Evolutionary conservation across 768 basidiomycete genomes (phyloP).

Genomic region (Holtermanniella nyarrowii): DNA sequence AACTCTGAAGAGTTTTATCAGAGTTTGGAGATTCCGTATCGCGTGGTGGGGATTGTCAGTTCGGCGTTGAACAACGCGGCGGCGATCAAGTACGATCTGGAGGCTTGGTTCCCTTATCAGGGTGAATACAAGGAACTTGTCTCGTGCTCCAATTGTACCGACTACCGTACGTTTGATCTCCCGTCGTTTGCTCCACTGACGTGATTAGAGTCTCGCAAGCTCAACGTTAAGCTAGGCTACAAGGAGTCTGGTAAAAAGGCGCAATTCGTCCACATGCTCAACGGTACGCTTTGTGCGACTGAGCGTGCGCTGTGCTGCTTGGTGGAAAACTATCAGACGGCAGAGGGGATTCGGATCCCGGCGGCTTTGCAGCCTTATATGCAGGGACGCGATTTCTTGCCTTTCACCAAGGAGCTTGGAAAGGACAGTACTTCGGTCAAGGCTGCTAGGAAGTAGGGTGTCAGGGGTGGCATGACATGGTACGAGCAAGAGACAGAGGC

Average conservation of each 20-base stretch:
- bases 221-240: constrained; percentile 88
- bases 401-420: constrained; percentile 42
- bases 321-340: constrained; percentile 97
- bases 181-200: neutral
- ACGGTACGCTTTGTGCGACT: constrained; percentile 90
- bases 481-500: neutral
- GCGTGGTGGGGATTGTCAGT: constrained; percentile 87
- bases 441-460: constrained; percentile 28
- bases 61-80: constrained; percentile 95
- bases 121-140: constrained; percentile 93
- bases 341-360: constrained; percentile 81
- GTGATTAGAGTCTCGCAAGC: constrained; percentile 67
- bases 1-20: constrained; percentile 93
- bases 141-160: constrained; percentile 95
- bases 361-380: constrained; percentile 87
- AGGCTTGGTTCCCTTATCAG: constrained; percentile 99
- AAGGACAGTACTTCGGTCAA: constrained; percentile 37
- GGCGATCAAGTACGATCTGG: constrained; percentile 91
- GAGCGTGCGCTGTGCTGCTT: constrained; percentile 92
- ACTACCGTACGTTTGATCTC: constrained; percentile 68
- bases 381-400: constrained; percentile 62
- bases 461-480: neutral
- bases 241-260: constrained; percentile 85
- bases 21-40: constrained; percentile 83
- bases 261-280: constrained; percentile 97